Percentiles rank a stretch among this genome's conserved stretches.
phyloP scores from a whole-genome alignment of 257 asterid genomes.

The Cordia subcordata region DNA sequence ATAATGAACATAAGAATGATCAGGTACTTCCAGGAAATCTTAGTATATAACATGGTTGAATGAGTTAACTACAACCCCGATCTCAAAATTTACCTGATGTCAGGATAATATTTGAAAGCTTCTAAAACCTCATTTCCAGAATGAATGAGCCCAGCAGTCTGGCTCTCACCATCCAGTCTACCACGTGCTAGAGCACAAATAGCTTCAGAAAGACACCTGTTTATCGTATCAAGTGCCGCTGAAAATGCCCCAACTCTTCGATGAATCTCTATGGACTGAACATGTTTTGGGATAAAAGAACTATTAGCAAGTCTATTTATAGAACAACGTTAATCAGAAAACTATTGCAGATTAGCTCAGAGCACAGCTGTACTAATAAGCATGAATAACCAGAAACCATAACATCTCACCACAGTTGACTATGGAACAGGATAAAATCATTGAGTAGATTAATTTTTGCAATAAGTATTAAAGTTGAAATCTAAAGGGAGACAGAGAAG shows the following conservation, averaged over 20 bases:
- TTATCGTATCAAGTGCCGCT: constrained; percentile 74
- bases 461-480: not conserved
- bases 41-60: no score
- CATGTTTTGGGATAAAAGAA: constrained; percentile 5
- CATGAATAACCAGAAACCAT: not conserved
- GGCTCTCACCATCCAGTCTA: constrained; percentile 90
- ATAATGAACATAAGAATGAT: no score
- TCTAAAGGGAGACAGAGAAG: not conserved
- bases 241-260: constrained; percentile 94
- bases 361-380: not conserved
- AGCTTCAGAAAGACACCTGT: constrained; percentile 92
- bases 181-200: constrained; percentile 85
- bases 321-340: not conserved
- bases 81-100: constrained; percentile 55
- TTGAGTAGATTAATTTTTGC: not conserved
- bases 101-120: constrained; percentile 71
- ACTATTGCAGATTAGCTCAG: not conserved
- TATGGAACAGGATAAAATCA: not conserved
- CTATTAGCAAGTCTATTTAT: not conserved
- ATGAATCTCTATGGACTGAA: constrained; percentile 82
- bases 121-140: constrained; percentile 90
- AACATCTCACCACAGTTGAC: not conserved
- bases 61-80: no score
- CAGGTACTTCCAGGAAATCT: no score
- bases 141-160: constrained; percentile 67